Base-by-base conservation (phyloP, 306 rosid genomes). In the Quercus glauca region DNA sequence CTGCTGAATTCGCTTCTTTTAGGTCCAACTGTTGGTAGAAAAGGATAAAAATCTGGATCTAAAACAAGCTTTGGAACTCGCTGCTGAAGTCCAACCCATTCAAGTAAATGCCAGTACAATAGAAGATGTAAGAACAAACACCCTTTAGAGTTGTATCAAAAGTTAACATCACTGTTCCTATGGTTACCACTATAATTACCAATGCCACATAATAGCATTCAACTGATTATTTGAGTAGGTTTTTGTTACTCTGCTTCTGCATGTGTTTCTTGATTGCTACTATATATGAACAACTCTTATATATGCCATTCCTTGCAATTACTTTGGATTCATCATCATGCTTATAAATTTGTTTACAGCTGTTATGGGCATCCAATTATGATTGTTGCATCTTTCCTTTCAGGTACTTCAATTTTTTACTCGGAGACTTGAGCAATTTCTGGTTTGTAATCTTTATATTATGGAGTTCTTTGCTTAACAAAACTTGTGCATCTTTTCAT, bases 21-120 rank as follows among this genome's bases (percentile, higher is more conserved):
- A 94, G 99, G 99, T 94, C 81, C 99, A 94, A 80, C 73, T 94
- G 83, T 81, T 92, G 91, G 93, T 92, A 85, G 97, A 94, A 72
- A 89, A 86, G 81, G 86, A 92, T 76, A 91, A 91, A 83, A 87
- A 88, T 82, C 87, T 94, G 76, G 89, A 92, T 78, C 87, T 94
- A 81, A 84, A 76, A 76, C 85, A 74, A 83, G 97, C 99, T 71
- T 88, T 94, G 80, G 82, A 85, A 83, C 97, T 94, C 60, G 93
- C 95, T 65, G 95, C 97, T 31, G 86, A 86, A 75, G 88, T 78
- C 81, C 97, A 92, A 80, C 89, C 93, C 76, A 41, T 91, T 75
- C 76, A 90, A 88, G 92, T 91, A 20, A 91, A 90, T 74, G 72
- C 87, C 72, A 77, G 73, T 73, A 74, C 81, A 31, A 72, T 88